phyloP scores from a whole-genome alignment of 345 rosid genomes.

The Bretschneidera sinensis region DNA sequence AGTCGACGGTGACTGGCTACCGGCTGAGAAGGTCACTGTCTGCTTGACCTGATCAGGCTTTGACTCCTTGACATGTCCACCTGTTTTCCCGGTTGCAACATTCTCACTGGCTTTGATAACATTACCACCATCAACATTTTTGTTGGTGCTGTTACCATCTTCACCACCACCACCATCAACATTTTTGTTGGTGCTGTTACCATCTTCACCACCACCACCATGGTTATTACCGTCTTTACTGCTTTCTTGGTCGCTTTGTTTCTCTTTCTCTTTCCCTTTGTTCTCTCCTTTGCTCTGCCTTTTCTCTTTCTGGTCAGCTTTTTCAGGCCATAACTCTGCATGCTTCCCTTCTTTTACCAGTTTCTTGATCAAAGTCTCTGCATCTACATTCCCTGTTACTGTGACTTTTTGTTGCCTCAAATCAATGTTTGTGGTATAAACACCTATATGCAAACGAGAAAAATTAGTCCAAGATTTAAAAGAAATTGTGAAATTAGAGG shows the following conservation, averaged over 20 bases:
- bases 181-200: conserved; percentile 15
- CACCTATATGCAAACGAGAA: conserved; percentile 43
- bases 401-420: conserved; percentile 58
- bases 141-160: conserved; percentile 1
- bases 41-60: conserved; percentile 24
- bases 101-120: conserved; percentile 9
- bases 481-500: background rate
- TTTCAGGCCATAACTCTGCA: conserved; percentile 57
- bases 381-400: conserved; percentile 50
- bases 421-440: conserved; percentile 55
- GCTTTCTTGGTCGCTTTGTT: conserved; percentile 36
- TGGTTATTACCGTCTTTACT: conserved; percentile 16
- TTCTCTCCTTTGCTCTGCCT: conserved; percentile 38
- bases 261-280: conserved; percentile 32
- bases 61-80: conserved; percentile 25
- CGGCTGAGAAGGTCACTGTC: conserved; percentile 14
- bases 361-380: conserved; percentile 53
- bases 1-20: conserved; percentile 26
- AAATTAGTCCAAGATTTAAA: background rate
- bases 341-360: conserved; percentile 59
- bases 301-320: conserved; percentile 25
- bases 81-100: background rate
- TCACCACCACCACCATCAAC: conserved; percentile 25
- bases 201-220: background rate
- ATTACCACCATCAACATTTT: conserved; percentile 11